Evolutionary conservation across 331 rosid genomes (phyloP).

Genomic region (Malus hybrid): DNA sequence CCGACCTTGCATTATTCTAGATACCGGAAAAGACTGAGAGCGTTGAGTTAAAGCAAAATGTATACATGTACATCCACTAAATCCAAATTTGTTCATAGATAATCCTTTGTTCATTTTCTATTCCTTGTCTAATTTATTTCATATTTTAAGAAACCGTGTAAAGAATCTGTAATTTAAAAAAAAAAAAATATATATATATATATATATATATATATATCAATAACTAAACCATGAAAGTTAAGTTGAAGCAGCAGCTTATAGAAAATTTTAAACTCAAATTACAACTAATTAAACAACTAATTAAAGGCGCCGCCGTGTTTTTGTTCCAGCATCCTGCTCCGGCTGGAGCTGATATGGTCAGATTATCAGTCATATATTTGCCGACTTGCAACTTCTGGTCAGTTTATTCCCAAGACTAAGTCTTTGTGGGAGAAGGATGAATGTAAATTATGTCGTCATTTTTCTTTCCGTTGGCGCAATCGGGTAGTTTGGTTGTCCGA

Average conservation of each 20-base stretch:
- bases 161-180: too few relatives aligned
- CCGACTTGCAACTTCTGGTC: background rate
- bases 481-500: background rate
- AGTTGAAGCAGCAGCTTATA: too few relatives aligned
- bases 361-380: background rate
- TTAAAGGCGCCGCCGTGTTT: background rate
- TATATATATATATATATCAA: too few relatives aligned
- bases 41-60: background rate
- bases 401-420: background rate
- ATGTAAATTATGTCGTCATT: background rate
- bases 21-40: background rate
- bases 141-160: too few relatives aligned
- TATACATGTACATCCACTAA: background rate
- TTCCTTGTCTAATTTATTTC: background rate
- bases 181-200: too few relatives aligned
- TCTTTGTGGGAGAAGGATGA: background rate
- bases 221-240: too few relatives aligned
- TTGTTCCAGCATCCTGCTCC: background rate
- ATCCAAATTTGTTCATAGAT: background rate
- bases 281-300: too few relatives aligned
- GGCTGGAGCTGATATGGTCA: background rate
- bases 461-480: background rate
- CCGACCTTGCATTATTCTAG: background rate
- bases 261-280: too few relatives aligned
- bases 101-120: background rate